Evolutionary conservation across 2,329 filamentous ascomycete species (phyloP).

Genomic region (Trichoderma sp.): DNA sequence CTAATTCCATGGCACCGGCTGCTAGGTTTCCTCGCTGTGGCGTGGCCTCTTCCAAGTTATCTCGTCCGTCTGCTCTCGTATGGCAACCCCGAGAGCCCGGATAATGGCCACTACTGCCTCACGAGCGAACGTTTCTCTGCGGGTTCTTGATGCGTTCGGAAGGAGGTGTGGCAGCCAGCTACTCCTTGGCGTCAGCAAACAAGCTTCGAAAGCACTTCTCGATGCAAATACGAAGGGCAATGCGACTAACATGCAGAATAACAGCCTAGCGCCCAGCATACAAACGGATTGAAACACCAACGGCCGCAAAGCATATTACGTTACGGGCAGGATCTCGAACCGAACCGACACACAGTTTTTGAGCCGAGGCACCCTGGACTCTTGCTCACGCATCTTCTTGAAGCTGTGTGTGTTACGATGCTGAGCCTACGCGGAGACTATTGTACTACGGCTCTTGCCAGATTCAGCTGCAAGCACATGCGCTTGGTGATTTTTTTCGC

Average conservation of each 20-base stretch:
- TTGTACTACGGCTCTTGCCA: not conserved
- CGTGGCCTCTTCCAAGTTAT: constrained; percentile 1
- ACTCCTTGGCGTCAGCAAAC: not conserved
- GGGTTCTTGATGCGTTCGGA: constrained; percentile 6
- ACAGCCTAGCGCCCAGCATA: not conserved
- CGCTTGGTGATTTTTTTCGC: not conserved
- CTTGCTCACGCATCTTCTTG: constrained; percentile 9
- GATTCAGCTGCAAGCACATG: constrained; percentile 19
- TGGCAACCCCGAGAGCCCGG: constrained; percentile 13
- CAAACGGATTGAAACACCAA: not conserved
- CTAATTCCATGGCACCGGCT: not conserved
- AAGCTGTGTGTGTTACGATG: not conserved
- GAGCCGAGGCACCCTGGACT: constrained; percentile 1
- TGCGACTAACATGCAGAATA: not conserved
- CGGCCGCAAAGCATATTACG: constrained; percentile 4
- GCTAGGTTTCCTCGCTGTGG: not conserved
- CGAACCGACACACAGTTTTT: not conserved
- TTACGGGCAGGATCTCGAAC: not conserved
- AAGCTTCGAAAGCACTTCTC: not conserved
- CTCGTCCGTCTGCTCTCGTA: not conserved
- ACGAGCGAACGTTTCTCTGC: not conserved
- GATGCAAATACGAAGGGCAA: constrained; percentile 4
- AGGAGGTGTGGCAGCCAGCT: not conserved
- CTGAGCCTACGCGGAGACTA: not conserved
- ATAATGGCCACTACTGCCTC: not conserved